Base-by-base conservation (phyloP, 805 yeast genomes). In the Phaffomyces opuntiae region DNA sequence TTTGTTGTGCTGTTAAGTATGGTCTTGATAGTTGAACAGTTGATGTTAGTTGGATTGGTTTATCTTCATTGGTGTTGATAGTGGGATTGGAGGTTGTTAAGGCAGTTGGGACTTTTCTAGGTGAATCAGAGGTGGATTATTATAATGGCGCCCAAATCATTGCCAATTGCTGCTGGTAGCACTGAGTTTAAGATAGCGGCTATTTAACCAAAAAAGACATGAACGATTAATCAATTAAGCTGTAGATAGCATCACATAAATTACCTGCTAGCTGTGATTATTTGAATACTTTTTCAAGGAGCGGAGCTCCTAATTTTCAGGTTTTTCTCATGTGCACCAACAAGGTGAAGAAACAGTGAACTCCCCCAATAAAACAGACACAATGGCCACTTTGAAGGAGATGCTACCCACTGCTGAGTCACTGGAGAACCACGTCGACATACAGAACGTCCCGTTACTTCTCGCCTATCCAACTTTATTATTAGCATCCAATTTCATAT, bases 11-110 rank as follows among this genome's bases (percentile, higher is more conserved):
- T 0, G 86, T 76, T 44, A 83, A 64, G 58, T 69, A 83, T 1
- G 88, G 89, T 45, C 87, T 66, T 12, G 85, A 72, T 1, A 79
- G 68, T 53, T 74, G 76, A 1, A 59, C 47, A 5, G 65, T 57
- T 9, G 63, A 58, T 4, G 49, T 48, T n/a, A 57, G 27, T 34
- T 6, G 13, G 6, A 24, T 35, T 19, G 44, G 39, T 14, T 36
- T 35, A 4, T 36, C 38, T 33, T 31, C 33, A 14, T 40, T 11
- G 35, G 42, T 29, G 35, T 14, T 6, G 16, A 12, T n/a, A 21
- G 32, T 3, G 8, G 12, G 12, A 29, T 29, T 29, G 13, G 19
- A 5, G n/a, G n/a, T 24, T 21, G 24, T 21, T 21, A 5, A 6
- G 4, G 24, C 24, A 21, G 3, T n/a, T 33, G 31, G 25, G 24